Percentiles rank a stretch among this genome's conserved stretches.
phyloP scores from a whole-genome alignment of 345 rosid genomes.

The Fremontodendron californicum region DNA sequence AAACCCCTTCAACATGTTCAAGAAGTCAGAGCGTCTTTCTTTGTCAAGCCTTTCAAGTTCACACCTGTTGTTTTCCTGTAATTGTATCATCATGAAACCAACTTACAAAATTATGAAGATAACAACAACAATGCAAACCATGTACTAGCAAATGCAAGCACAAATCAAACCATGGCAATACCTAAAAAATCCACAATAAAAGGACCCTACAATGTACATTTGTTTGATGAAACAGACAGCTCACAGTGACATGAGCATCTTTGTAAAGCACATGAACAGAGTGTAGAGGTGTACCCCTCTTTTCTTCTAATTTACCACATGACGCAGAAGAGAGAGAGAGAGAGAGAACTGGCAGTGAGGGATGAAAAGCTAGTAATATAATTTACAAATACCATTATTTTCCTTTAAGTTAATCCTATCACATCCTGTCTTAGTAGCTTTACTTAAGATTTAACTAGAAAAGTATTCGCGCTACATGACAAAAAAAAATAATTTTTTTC shows the following conservation, averaged over 20 bases:
- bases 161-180: background rate
- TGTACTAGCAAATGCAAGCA: background rate
- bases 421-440: background rate
- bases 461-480: too few species aligned
- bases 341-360: background rate
- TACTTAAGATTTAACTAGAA: background rate
- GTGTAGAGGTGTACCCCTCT: background rate
- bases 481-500: too few species aligned
- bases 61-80: constrained; percentile 76
- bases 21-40: constrained; percentile 76
- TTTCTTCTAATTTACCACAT: background rate
- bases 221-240: background rate
- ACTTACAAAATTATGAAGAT: background rate
- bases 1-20: constrained; percentile 90
- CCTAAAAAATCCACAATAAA: background rate
- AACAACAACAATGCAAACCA: background rate
- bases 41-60: constrained; percentile 85
- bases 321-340: background rate
- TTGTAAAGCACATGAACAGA: background rate
- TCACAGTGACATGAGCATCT: background rate
- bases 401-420: background rate
- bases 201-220: background rate
- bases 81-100: constrained; percentile 16
- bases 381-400: background rate
- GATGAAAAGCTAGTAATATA: background rate